Evolutionary conservation across 768 basidiomycete genomes (phyloP), one percentile per base, ranked within the genome.

Genomic region (Rhizopogon salebrosus): DNA sequence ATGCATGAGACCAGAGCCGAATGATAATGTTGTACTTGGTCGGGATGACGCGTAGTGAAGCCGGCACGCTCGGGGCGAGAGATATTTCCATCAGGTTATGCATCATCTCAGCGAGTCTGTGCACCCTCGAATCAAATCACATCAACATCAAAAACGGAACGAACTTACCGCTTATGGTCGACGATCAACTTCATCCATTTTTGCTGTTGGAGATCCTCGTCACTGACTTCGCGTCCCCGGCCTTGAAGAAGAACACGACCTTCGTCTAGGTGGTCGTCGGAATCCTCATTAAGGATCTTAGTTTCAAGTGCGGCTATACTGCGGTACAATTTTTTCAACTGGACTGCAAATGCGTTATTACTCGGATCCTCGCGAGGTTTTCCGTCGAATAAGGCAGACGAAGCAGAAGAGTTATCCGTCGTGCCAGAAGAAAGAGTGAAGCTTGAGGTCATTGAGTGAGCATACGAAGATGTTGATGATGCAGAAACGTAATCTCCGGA

Each of bases 1-100:
- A 98, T 0, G 81, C 91, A 48, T 86, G 86, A 0, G 89, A 87
- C 97, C 97, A 98, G 0, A 98, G 77, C 9, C 95, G 83, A 37
- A 86, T 84, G 55, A 95, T 90, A 61, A 98, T 95, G 70, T 97
- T 97, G 75, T 98, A 98, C 62, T 94, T 95, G 36, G 81, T 83
- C 0, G 95, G 92, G 45, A 98, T 89, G 53, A 87, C 84, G 41
- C 93, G 87, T 1, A 98, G 73, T 0, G 93, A 94, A 0, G 89
- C 84, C 0, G 97, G 95, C 0, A 95, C 86, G 9, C 82, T 82
- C 1, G 94, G 92, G 2, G 94, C 85, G 36, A 92, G 80, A 0
- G 93, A 90, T 1, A 95, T 82, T 36, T 84, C 79, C 49, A 99
- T 80, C 24, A 99, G 80, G 54, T 89, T 86, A 69, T 94, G 92